Evolutionary conservation across 2,329 filamentous ascomycete species (phyloP).

Genomic region (Colletotrichum sp.): DNA sequence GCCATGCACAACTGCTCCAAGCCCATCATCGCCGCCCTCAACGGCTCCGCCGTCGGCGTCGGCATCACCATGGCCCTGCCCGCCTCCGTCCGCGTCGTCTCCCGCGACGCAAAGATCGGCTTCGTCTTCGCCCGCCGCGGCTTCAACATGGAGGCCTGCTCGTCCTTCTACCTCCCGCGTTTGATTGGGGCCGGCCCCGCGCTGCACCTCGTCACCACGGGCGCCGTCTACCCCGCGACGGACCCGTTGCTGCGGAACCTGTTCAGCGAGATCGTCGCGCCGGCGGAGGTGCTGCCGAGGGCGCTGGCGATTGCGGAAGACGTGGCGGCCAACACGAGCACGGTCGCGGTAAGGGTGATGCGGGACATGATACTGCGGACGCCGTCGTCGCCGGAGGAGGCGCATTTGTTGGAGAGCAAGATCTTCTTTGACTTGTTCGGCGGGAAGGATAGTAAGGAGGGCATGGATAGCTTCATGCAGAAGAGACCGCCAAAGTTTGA

Average conservation of each 20-base stretch:
- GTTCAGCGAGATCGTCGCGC: slow-evolving; percentile 69
- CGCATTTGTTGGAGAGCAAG: slow-evolving; percentile 72
- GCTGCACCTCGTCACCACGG: slow-evolving; percentile 71
- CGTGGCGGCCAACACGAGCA: slow-evolving; percentile 69
- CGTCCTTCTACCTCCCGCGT: slow-evolving; percentile 74
- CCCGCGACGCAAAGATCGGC: slow-evolving; percentile 67
- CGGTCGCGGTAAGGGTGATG: slow-evolving; percentile 69
- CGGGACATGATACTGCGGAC: slow-evolving; percentile 73
- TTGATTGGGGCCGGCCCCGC: slow-evolving; percentile 70
- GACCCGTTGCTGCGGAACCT: slow-evolving; percentile 61
- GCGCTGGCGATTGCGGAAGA: slow-evolving; percentile 72
- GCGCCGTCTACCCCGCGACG: slow-evolving; percentile 59
- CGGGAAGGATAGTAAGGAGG: slow-evolving; percentile 67
- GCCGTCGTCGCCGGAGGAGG: slow-evolving; percentile 65
- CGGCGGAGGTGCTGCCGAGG: slow-evolving; percentile 65
- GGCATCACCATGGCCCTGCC: slow-evolving; percentile 68
- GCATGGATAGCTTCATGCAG: slow-evolving; percentile 71
- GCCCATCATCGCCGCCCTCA: slow-evolving; percentile 63
- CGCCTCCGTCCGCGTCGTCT: slow-evolving; percentile 58
- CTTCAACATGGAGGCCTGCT: slow-evolving; percentile 74
- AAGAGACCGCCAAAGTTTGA: slow-evolving; percentile 69
- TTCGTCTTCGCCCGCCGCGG: slow-evolving; percentile 77
- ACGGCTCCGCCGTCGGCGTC: slow-evolving; percentile 64
- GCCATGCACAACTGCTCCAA: slow-evolving; percentile 63
- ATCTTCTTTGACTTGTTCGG: slow-evolving; percentile 67